phyloP scores from a whole-genome alignment of 441 rosid species.

The Rhodomyrtus psidioides region DNA sequence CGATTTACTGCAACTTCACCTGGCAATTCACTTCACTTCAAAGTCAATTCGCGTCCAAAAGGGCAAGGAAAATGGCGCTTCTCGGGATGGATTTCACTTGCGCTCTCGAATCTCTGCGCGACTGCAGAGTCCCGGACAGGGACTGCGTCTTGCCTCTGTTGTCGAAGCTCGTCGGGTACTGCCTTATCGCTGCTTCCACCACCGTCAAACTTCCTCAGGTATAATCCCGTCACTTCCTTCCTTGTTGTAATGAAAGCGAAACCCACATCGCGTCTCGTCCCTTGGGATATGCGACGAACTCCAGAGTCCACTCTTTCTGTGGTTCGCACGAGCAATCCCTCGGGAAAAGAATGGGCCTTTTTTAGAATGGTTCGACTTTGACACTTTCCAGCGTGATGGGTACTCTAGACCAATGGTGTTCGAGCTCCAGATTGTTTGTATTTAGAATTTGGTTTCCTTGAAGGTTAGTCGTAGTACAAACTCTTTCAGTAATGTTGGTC shows the following conservation, averaged over 20 bases:
- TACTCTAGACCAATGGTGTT: background rate
- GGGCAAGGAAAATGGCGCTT: conserved; percentile 28
- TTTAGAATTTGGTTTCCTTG: background rate
- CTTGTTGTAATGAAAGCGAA: background rate
- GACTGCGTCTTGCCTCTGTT: conserved; percentile 78
- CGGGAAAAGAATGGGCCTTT: background rate
- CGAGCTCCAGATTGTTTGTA: background rate
- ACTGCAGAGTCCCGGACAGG: conserved; percentile 52
- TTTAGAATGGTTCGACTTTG: background rate
- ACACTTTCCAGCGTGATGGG: background rate
- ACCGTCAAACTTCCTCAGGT: conserved; percentile 98
- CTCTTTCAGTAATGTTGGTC: background rate
- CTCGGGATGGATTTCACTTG: conserved; percentile 76
- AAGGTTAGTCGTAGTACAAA: background rate
- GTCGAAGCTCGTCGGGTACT: conserved; percentile 87
- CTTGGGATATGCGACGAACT: background rate
- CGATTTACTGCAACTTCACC: background rate
- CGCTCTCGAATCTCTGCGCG: conserved; percentile 54
- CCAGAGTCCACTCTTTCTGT: background rate
- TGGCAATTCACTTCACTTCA: background rate
- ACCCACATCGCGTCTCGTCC: background rate
- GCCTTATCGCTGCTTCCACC: conserved; percentile 88
- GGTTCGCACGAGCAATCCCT: background rate
- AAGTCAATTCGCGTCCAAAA: background rate
- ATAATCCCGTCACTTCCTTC: background rate